These are phyloP conservation scores for Wickerhamiella spandovensis DNA, from an alignment of 805 yeast genomes.

Conservation along the genomic window DNA sequence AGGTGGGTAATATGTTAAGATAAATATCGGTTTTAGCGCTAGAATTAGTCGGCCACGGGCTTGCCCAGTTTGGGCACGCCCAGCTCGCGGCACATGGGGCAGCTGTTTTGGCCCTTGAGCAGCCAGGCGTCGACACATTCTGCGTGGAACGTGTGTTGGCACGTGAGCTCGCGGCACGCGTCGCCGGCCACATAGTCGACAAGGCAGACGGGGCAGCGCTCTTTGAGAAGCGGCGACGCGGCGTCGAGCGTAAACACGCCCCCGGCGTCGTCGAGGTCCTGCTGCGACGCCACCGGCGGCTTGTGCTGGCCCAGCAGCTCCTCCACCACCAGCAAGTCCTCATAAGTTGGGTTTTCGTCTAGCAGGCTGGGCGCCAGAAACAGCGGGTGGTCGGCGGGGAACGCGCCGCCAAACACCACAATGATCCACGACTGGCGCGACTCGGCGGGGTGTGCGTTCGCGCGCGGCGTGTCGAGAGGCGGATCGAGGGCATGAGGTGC, in stretches of 20 bases:
- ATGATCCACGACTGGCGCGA: constrained; percentile 35
- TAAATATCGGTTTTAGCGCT: background rate
- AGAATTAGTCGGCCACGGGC: too few relatives aligned
- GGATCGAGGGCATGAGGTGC: background rate
- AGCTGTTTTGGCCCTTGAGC: constrained; percentile 37
- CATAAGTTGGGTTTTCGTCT: constrained; percentile 38
- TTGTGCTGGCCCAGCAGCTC: constrained; percentile 35
- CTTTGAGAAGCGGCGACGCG: constrained; percentile 10
- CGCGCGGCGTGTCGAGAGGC: background rate
- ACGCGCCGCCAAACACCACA: constrained; percentile 46
- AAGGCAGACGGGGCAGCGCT: constrained; percentile 34
- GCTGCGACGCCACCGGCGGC: constrained; percentile 31
- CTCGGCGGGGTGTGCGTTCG: background rate
- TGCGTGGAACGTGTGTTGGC: constrained; percentile 41
- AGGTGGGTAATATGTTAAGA: background rate
- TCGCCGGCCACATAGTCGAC: constrained; percentile 36
- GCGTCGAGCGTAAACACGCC: constrained; percentile 23
- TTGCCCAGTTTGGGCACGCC: constrained; percentile 25
- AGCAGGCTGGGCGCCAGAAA: constrained; percentile 35
- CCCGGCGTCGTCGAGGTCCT: constrained; percentile 31
- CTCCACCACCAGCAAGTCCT: constrained; percentile 36
- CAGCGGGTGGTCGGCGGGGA: constrained; percentile 36
- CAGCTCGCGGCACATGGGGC: constrained; percentile 43
- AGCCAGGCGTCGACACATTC: constrained; percentile 50
- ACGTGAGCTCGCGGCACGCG: constrained; percentile 32